phyloP scores from a whole-genome alignment of 768 basidiomycete genomes.

The Sarcomyxa edulis region DNA sequence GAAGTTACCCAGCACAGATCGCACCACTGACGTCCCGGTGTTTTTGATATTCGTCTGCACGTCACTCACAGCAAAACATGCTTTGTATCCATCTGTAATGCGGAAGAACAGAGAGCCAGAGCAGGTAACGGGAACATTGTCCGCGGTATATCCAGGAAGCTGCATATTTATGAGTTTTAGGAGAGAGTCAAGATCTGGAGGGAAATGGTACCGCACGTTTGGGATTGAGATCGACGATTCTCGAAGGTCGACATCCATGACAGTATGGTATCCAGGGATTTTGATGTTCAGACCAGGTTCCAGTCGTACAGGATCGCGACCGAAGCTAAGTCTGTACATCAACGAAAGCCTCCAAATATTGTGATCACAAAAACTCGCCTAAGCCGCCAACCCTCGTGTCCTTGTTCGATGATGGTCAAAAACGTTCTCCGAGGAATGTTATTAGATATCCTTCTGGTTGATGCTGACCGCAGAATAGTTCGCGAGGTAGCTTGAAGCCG shows the following conservation, averaged over 20 bases:
- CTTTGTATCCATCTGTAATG: slow-evolving; percentile 46
- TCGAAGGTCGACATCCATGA: slow-evolving; percentile 40
- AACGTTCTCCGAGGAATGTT: too few relatives aligned
- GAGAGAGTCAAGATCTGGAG: neutral
- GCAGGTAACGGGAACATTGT: slow-evolving; percentile 41
- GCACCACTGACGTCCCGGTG: slow-evolving; percentile 49
- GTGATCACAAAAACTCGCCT: slow-evolving; percentile 17
- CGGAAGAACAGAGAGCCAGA: slow-evolving; percentile 54
- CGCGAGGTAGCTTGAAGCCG: too few relatives aligned
- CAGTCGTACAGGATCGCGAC: slow-evolving; percentile 38
- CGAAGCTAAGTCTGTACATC: slow-evolving; percentile 25
- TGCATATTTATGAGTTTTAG: neutral
- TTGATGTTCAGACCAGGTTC: slow-evolving; percentile 39
- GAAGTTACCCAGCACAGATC: slow-evolving; percentile 49
- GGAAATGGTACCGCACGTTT: neutral
- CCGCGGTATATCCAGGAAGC: slow-evolving; percentile 27
- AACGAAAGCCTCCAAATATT: neutral
- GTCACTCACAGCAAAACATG: slow-evolving; percentile 46
- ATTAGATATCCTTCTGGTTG: too few relatives aligned
- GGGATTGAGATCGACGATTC: slow-evolving; percentile 36
- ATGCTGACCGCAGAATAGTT: too few relatives aligned
- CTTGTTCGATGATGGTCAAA: slow-evolving; percentile 47
- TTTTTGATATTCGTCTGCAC: slow-evolving; percentile 44
- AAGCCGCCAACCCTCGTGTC: slow-evolving; percentile 47
- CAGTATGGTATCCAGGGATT: slow-evolving; percentile 40